These are phyloP conservation scores for Scheffersomyces coipomensis DNA, from an alignment of 805 yeast genomes.

Conservation along the genomic window DNA sequence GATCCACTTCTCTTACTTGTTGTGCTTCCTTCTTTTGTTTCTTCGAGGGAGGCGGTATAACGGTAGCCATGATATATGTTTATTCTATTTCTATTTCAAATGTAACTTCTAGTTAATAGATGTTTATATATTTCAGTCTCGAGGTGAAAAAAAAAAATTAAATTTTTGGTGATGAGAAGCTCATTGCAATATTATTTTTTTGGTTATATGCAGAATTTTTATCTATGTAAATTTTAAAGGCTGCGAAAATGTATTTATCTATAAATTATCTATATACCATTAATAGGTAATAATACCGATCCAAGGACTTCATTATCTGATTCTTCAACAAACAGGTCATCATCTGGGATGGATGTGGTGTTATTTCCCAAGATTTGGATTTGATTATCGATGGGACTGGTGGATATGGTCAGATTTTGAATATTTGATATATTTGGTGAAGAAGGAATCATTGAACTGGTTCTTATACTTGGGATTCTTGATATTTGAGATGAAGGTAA, in stretches of 20 bases:
- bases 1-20: slow-evolving; percentile 68
- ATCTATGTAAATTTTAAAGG: background rate
- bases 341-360: background rate
- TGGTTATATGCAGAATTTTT: background rate
- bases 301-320: slow-evolving; percentile 32
- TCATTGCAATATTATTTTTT: background rate
- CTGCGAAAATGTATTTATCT: background rate
- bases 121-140: background rate
- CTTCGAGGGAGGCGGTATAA: slow-evolving; percentile 91
- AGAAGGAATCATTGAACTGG: no score
- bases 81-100: no score
- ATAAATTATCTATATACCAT: background rate
- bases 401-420: no score
- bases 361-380: background rate
- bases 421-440: no score
- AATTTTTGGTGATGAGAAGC: background rate
- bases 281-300: slow-evolving; percentile 8
- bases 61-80: slow-evolving; percentile 71
- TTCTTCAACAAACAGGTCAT: slow-evolving; percentile 26
- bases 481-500: no score
- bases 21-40: slow-evolving; percentile 84
- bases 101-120: no score
- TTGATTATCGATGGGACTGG: no score
- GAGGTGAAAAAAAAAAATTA: background rate
- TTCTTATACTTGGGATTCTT: no score